Evolutionary conservation across 1,284 basidiomycete species (phyloP), one percentile per base, ranked within the genome.

Genomic region (Leccinum fallax): DNA sequence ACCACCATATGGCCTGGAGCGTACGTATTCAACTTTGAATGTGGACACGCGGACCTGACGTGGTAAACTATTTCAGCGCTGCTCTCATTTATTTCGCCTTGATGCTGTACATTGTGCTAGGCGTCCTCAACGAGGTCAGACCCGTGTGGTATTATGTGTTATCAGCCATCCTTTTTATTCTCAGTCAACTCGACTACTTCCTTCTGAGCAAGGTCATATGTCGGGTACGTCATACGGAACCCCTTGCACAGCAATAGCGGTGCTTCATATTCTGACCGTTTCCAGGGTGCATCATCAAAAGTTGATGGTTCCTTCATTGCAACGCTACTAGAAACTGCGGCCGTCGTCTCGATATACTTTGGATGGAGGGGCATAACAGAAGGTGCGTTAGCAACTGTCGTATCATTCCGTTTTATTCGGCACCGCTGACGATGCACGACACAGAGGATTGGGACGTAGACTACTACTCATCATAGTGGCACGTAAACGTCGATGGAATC

Each of bases 361-460:
- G 93, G 85, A 26, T 95, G 94, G 94, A 83, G 81, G 73, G 88
- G 87, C 71, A 93, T 93, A 65, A 93, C 91, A 13, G 92, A 93
- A 85, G 87, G 91, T 93, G 63, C 66, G 87, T 78, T 3, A 24
- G 48, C 15, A 0, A 55, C 36, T 15, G 15, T 28, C 10, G n/a
- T 15, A 4, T 10, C 28, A 4, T 53, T 7, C 1, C 30, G 28
- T 46, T 5, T 32, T 9, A 5, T 15, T 19, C 26, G 16, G 11
- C 52, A 15, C 56, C 15, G 8, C 32, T 70, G 60, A 72, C 48
- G 16, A 34, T 40, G 5, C 3, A 5, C 28, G 16, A 26, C 9
- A 15, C 65, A 76, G 72, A 66, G 71, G 72, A 74, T 40, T 74
- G 72, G 72, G 72, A 74, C 43, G 64, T 65, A 15, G 73, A 74